Base-by-base conservation (phyloP, 345 rosid genomes). In the Nasturtium officinale region DNA sequence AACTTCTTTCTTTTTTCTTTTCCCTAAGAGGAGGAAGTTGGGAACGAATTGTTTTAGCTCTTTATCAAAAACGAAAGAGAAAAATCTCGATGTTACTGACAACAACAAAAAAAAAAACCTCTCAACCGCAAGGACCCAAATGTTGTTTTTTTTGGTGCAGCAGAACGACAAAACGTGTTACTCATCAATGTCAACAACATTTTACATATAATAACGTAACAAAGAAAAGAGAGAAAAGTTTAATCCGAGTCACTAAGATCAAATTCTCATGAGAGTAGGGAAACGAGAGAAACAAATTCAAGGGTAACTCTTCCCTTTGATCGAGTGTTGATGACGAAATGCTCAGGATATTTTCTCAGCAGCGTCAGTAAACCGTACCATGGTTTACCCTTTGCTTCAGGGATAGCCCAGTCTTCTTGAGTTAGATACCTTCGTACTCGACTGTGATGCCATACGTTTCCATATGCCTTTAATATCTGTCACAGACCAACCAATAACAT, bases 231-330 rank as follows among this genome's bases (percentile, higher is more conserved):
- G 37, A 30, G 40, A 53, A 43, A 50, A 51, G 45, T 67, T 56
- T 35, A 48, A 66, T 26, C 33, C 21, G 48, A 25, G 35, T 25
- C 43, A 10, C 62, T 4, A 58, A 11, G 29, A 29, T 58, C 15
- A n/a, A 61, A 43, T 29, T 16, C 10, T 79, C 73, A 88, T 5
- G 95, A 81, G 74, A 91, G 85, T 74, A 96, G 69, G 9, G 99
- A 92, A 65, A 96, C 99, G 40, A 96, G 90, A 53, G 99, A 96
- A 21, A 92, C 98, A 30, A 90, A 92, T 83, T 92, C 99, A 50
- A 76, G 79, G 0, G 94, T 87, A 45, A 92, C 84, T 48, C 91
- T 81, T 67, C 81, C 81, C 83, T 89, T 92, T 8, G 98, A 92
- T 71, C 96, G 87, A 5, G 87, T 90, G 85, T 90, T 90, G 85